These are phyloP conservation scores for Fraxinus ornus DNA, from an alignment of 305 asterid genomes.

Conservation along the genomic window DNA sequence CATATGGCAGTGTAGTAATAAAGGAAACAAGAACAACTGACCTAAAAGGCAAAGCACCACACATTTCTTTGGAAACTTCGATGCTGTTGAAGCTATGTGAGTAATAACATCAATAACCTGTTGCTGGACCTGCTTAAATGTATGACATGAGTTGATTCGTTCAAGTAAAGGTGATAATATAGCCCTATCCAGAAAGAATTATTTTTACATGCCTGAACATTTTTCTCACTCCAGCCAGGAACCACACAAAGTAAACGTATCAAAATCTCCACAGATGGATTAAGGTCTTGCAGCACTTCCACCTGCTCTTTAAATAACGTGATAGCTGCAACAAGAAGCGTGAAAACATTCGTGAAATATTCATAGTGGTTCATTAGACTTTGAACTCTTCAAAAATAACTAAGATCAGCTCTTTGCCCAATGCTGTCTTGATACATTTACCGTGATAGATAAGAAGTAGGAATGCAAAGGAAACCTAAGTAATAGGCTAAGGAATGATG, in stretches of 20 bases:
- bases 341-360: constrained; percentile 22
- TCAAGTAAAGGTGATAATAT: constrained; percentile 13
- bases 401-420: background rate
- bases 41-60: constrained; percentile 89
- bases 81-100: constrained; percentile 78
- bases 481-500: background rate
- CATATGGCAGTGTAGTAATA: background rate
- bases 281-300: constrained; percentile 62
- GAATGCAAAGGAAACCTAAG: background rate
- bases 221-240: constrained; percentile 99
- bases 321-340: constrained; percentile 67
- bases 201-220: constrained; percentile 74
- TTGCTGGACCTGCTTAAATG: constrained; percentile 86
- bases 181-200: constrained; percentile 15
- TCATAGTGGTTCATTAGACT: background rate
- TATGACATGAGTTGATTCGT: constrained; percentile 26
- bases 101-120: constrained; percentile 76
- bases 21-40: constrained; percentile 33
- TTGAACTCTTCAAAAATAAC: background rate
- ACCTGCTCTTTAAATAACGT: constrained; percentile 87
- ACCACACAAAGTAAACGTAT: constrained; percentile 83
- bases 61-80: constrained; percentile 91
- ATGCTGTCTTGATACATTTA: background rate
- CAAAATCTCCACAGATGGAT: constrained; percentile 80
- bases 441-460: background rate